Base-by-base conservation (phyloP, 1,284 basidiomycete species). In the Schizopora paradoxa region DNA sequence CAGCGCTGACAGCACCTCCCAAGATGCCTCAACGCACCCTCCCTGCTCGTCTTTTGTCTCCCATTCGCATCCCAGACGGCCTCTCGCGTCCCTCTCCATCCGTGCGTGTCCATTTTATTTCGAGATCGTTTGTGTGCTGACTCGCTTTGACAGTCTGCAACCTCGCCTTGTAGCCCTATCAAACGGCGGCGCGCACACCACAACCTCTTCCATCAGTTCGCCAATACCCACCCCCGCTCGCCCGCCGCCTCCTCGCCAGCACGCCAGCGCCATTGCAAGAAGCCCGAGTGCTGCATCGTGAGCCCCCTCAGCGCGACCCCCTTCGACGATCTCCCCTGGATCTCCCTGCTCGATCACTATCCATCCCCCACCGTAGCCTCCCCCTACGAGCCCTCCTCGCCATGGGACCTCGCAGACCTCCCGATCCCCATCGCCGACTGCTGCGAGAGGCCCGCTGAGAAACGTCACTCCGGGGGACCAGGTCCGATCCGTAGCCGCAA, bases 261-360 rank as follows among this genome's bases (percentile, higher is more conserved):
- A 32, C 68, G 67, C n/a, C 66, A 66, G 34, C 68, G 67, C 32
- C 67, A 63, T 13, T 48, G 51, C 23, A 57, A 59, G 10, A 64
- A 59, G 29, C 27, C 60, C 13, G 65, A 67, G 47, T 61, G 55
- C 14, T 55, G 58, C 8, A 46, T 63, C n/a, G 57, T 63, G 39
- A 21, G 54, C 21, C 50, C 53, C 55, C 55, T 59, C 56, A 53
- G 61, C 46, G 25, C 60, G 33, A 69, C 70, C 44, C 52, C 61
- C 18, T 81, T 82, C 54, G 79, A 81, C 61, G 62, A 68, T 21
- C 70, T 82, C 13, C 74, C 79, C 10, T 82, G 80, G 79, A 75
- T 79, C 45, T 67, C 77, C 26, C 64, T 72, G 11, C 64, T 83
- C 43, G 71, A 81, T 39, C 51, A 61, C 33, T 51, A 71, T 0